phyloP scores from a whole-genome alignment of 2,329 filamentous ascomycete species.

The Cryphonectria japonica region DNA sequence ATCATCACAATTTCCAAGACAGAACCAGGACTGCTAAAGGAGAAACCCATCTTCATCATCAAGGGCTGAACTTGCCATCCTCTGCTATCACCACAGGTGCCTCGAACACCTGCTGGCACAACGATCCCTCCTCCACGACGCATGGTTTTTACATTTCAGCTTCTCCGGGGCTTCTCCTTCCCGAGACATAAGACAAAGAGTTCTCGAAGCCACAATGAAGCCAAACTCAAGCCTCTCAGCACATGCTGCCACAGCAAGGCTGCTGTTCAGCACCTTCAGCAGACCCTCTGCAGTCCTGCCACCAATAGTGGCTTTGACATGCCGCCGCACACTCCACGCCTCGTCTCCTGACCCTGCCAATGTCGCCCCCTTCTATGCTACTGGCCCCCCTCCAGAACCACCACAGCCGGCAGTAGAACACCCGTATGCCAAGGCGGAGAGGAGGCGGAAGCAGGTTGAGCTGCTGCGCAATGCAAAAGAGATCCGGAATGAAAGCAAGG shows the following conservation, averaged over 20 bases:
- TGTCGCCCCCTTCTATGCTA: constrained; percentile 57
- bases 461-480: constrained; percentile 55
- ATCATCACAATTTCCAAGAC: background rate
- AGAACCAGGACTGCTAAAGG: background rate
- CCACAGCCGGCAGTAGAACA: constrained; percentile 50
- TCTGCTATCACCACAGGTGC: background rate
- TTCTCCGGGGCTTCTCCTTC: background rate
- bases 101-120: constrained; percentile 5
- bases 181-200: background rate
- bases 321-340: constrained; percentile 32
- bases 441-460: constrained; percentile 58
- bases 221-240: constrained; percentile 15
- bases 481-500: constrained; percentile 40
- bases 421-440: constrained; percentile 49
- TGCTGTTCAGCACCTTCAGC: constrained; percentile 7
- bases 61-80: background rate
- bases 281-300: background rate
- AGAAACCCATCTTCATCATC: background rate
- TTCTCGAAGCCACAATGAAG: constrained; percentile 19
- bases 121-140: background rate
- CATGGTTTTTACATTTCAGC: background rate
- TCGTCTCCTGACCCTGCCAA: constrained; percentile 46
- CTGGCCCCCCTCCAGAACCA: constrained; percentile 62
- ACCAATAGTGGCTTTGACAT: background rate
- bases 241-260: constrained; percentile 10